Evolutionary conservation across 495 filamentous ascomycete species (phyloP).

Genomic region (Aspergillus cristatus): DNA sequence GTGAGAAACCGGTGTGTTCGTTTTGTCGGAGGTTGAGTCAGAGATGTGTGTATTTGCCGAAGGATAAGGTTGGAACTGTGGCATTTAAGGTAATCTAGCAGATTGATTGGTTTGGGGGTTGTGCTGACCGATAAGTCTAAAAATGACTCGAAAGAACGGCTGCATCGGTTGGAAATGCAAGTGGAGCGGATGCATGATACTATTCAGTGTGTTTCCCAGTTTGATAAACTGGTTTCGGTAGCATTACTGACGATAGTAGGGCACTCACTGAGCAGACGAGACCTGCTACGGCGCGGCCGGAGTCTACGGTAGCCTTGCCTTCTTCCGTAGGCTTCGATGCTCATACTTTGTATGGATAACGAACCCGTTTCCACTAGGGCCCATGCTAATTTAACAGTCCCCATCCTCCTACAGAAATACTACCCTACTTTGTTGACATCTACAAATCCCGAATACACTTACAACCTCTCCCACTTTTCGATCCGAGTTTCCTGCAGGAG

Average conservation of each 20-base stretch:
- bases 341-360: not conserved
- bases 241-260: too few relatives aligned
- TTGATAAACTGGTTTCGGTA: too few relatives aligned
- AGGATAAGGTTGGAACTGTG: not conserved
- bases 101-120: too few relatives aligned
- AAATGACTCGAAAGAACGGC: not conserved
- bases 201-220: slow-evolving; percentile 2
- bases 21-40: slow-evolving; percentile 6
- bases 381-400: not conserved
- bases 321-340: not conserved
- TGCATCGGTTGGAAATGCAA: slow-evolving; percentile 3
- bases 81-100: too few relatives aligned
- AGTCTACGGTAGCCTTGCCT: not conserved
- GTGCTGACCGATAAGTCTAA: slow-evolving; percentile 1
- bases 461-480: slow-evolving; percentile 4
- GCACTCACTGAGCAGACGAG: too few relatives aligned
- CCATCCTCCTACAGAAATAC: not conserved
- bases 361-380: too few relatives aligned
- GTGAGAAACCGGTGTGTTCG: slow-evolving; percentile 5
- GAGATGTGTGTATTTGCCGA: slow-evolving; percentile 1
- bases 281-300: too few relatives aligned
- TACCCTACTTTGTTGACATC: not conserved
- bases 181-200: slow-evolving; percentile 1
- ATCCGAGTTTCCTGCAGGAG: not conserved
- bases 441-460: slow-evolving; percentile 2